These are phyloP conservation scores for Heteromeles arbutifolia DNA, from an alignment of 306 rosid species.

Conservation along the genomic window DNA sequence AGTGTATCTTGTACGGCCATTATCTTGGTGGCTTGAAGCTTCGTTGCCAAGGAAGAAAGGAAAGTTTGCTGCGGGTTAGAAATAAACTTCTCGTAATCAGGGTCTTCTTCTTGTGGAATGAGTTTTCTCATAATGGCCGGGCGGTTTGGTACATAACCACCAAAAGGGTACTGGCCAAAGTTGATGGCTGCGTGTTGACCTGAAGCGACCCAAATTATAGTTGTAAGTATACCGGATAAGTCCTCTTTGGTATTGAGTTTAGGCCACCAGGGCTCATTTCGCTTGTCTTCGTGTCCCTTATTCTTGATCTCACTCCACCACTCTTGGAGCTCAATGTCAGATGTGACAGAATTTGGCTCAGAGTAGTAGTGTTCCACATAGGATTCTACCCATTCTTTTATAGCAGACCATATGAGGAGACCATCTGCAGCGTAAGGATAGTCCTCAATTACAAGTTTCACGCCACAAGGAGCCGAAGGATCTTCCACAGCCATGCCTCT, in stretches of 20 bases:
- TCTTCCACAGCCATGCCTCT: constrained; percentile 97
- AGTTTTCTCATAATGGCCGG: constrained; percentile 82
- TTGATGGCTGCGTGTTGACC: constrained; percentile 95
- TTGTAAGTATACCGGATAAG: constrained; percentile 58
- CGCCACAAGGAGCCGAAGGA: constrained; percentile 63
- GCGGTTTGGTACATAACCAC: constrained; percentile 91
- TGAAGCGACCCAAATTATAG: constrained; percentile 85
- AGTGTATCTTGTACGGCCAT: constrained; percentile 96
- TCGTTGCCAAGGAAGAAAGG: constrained; percentile 81
- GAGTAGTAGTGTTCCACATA: constrained; percentile 67
- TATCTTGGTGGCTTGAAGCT: constrained; percentile 95
- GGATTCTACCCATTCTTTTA: constrained; percentile 81
- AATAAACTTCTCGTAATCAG: constrained; percentile 57
- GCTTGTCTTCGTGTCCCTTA: constrained; percentile 79
- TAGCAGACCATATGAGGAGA: constrained; percentile 89
- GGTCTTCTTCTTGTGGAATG: constrained; percentile 63
- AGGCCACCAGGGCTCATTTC: constrained; percentile 93
- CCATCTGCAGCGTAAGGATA: constrained; percentile 97
- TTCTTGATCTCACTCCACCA: constrained; percentile 91
- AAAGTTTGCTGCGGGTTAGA: constrained; percentile 61
- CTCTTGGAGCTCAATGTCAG: constrained; percentile 72
- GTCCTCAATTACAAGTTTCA: constrained; percentile 79
- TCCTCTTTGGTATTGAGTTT: constrained; percentile 63
- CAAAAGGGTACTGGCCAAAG: constrained; percentile 96
- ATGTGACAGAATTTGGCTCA: constrained; percentile 45